Conservation (phyloP, 2,329 filamentous ascomycete species). For the Teratosphaeria viscida region DNA sequence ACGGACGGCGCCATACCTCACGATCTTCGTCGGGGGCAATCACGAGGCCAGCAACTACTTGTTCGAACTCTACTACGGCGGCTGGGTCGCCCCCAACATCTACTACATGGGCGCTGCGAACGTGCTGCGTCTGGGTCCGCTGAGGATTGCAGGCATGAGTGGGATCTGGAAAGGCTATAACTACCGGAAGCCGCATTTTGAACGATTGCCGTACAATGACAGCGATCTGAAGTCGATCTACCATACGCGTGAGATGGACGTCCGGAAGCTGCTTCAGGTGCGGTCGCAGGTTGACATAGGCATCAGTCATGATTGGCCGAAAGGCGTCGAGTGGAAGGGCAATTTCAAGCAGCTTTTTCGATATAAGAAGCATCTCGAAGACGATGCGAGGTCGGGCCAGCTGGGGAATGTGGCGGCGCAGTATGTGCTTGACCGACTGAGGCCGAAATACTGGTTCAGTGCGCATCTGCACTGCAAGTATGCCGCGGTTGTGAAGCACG, state of each 20-base stretch:
- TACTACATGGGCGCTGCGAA: conserved; percentile 95
- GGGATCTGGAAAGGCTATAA: conserved; percentile 93
- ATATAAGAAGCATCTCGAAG: conserved; percentile 62
- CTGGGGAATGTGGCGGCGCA: conserved; percentile 73
- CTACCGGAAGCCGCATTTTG: conserved; percentile 72
- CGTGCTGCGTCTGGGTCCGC: conserved; percentile 68
- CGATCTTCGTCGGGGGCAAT: conserved; percentile 87
- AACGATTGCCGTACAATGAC: conserved; percentile 72
- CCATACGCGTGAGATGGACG: conserved; percentile 79
- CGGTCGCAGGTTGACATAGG: conserved; percentile 84
- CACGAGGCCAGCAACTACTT: conserved; percentile 88
- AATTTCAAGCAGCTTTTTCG: conserved; percentile 58
- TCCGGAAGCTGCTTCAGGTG: conserved; percentile 77
- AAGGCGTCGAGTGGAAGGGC: conserved; percentile 68
- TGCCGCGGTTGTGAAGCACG: conserved; percentile 49
- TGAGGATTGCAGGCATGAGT: conserved; percentile 81
- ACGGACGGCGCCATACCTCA: conserved; percentile 71
- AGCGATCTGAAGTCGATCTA: conserved; percentile 76
- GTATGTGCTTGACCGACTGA: conserved; percentile 68
- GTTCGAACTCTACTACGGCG: conserved; percentile 89
- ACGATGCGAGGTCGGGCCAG: conserved; percentile 63
- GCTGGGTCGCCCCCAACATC: conserved; percentile 93
- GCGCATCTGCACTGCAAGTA: conserved; percentile 91
- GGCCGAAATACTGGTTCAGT: conserved; percentile 78
- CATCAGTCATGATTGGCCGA: conserved; percentile 92